These are phyloP conservation scores for Avena atlantica DNA, from an alignment of 176 grass and related monocot species.

Conservation along the genomic window DNA sequence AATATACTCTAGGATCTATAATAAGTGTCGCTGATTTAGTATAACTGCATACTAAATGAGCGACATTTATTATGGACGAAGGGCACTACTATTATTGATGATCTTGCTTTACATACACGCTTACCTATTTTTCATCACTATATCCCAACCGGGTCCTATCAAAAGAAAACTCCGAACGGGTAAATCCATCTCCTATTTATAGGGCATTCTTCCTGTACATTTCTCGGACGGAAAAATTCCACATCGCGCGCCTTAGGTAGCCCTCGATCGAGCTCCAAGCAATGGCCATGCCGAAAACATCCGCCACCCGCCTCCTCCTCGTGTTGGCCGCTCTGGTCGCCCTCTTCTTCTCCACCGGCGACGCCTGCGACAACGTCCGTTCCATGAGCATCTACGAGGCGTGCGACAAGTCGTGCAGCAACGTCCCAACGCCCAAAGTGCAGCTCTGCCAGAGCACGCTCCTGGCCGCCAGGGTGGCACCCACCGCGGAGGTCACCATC, in stretches of 20 bases:
- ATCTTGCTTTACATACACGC: too few species aligned
- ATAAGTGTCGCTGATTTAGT: too few species aligned
- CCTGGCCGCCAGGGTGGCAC: background rate
- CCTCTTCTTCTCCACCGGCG: background rate
- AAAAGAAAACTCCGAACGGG: too few species aligned
- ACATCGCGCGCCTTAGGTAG: background rate
- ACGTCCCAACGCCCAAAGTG: background rate
- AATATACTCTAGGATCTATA: too few species aligned
- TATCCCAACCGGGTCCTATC: too few species aligned
- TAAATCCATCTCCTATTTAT: background rate
- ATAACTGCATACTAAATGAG: too few species aligned
- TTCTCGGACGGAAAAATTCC: background rate
- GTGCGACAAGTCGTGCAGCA: slow-evolving; percentile 10
- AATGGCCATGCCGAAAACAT: background rate
- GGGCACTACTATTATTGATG: too few species aligned
- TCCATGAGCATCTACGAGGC: background rate
- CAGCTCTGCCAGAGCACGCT: background rate
- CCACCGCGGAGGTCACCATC: background rate
- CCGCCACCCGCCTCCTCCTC: background rate
- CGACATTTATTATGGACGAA: too few species aligned
- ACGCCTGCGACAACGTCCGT: background rate
- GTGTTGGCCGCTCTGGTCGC: background rate
- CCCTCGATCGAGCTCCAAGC: background rate
- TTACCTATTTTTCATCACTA: too few species aligned
- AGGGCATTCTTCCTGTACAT: background rate